Evolutionary conservation across 768 basidiomycete species (phyloP).

Genomic region (Pisolithus orientalis): DNA sequence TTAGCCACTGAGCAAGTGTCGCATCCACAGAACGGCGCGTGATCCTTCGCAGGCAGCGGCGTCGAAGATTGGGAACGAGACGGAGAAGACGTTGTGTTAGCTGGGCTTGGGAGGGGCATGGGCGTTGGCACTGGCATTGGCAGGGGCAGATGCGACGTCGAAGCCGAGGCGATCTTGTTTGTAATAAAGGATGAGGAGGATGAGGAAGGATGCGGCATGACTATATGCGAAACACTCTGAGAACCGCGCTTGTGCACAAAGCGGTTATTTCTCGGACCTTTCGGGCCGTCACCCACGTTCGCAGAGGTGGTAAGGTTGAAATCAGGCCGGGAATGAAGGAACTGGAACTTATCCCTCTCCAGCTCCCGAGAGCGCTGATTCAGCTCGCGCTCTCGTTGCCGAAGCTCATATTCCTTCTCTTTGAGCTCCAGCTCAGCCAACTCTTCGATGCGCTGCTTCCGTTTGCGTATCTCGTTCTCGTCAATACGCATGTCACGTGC

Average conservation of each 20-base stretch:
- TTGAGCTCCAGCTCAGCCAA: slow-evolving; percentile 45
- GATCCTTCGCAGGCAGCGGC: slow-evolving; percentile 28
- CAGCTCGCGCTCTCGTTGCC: slow-evolving; percentile 49
- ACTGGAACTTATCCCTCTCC: slow-evolving; percentile 46
- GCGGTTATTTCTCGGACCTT: slow-evolving; percentile 17
- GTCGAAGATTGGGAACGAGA: slow-evolving; percentile 22
- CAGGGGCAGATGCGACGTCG: slow-evolving; percentile 1
- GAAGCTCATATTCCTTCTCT: slow-evolving; percentile 49
- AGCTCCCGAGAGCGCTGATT: slow-evolving; percentile 48
- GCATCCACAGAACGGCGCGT: slow-evolving; percentile 64
- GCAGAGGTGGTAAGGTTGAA: slow-evolving; percentile 7
- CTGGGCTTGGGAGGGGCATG: slow-evolving; percentile 4
- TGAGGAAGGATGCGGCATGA: slow-evolving; percentile 4
- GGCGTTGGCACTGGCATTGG: slow-evolving; percentile 2
- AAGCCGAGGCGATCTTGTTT: not conserved
- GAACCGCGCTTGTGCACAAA: slow-evolving; percentile 25
- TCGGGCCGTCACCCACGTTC: slow-evolving; percentile 25
- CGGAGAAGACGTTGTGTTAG: slow-evolving; percentile 18
- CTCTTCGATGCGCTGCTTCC: slow-evolving; percentile 43
- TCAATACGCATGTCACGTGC: slow-evolving; percentile 14
- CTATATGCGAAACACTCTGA: slow-evolving; percentile 24
- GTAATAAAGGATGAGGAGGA: slow-evolving; percentile 5
- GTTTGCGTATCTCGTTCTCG: slow-evolving; percentile 23
- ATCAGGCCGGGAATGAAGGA: slow-evolving; percentile 30
- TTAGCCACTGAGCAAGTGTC: slow-evolving; percentile 55